A percentile compares a stretch with the other conserved stretches of the same genome.
These are phyloP conservation scores for Gremmenia infestans DNA, from an alignment of 2,329 filamentous ascomycete genomes.

Conservation along the genomic window DNA sequence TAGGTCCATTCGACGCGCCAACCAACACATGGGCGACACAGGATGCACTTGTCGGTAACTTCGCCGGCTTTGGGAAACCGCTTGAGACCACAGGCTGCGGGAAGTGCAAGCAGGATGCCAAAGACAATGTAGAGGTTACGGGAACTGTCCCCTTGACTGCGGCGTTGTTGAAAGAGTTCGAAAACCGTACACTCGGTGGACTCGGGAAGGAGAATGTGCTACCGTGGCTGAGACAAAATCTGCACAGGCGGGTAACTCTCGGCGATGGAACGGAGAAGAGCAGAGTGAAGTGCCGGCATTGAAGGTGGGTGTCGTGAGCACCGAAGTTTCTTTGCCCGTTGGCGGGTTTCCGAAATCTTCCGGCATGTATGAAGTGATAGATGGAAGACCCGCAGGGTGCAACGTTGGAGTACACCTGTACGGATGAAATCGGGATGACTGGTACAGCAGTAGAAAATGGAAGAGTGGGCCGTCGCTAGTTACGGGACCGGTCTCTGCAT, in stretches of 20 bases:
- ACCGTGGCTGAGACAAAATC: constrained; percentile 28
- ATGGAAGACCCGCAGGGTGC: constrained; percentile 21
- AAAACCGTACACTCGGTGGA: constrained; percentile 27
- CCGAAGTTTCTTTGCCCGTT: constrained; percentile 22
- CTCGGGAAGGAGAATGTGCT: constrained; percentile 30
- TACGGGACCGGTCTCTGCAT: neutral
- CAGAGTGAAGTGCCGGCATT: constrained; percentile 24
- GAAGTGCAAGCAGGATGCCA: constrained; percentile 30
- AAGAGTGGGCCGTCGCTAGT: no score
- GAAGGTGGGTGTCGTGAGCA: constrained; percentile 27
- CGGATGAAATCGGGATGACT: neutral
- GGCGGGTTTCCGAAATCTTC: constrained; percentile 19
- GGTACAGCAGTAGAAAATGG: no score
- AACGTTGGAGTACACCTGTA: neutral
- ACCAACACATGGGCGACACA: constrained; percentile 33
- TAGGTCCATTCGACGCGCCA: constrained; percentile 31
- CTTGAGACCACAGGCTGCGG: constrained; percentile 29
- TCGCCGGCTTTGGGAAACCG: constrained; percentile 35
- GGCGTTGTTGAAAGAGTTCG: constrained; percentile 29
- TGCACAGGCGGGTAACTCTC: constrained; percentile 29
- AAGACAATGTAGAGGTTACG: constrained; percentile 30
- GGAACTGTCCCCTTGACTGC: constrained; percentile 37
- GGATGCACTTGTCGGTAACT: constrained; percentile 37
- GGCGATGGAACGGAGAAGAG: constrained; percentile 21
- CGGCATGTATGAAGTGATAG: constrained; percentile 28